Evolutionary conservation across 768 basidiomycete species (phyloP), one percentile per base, ranked within the genome.

Genomic region (Rhizopogon vulgaris): DNA sequence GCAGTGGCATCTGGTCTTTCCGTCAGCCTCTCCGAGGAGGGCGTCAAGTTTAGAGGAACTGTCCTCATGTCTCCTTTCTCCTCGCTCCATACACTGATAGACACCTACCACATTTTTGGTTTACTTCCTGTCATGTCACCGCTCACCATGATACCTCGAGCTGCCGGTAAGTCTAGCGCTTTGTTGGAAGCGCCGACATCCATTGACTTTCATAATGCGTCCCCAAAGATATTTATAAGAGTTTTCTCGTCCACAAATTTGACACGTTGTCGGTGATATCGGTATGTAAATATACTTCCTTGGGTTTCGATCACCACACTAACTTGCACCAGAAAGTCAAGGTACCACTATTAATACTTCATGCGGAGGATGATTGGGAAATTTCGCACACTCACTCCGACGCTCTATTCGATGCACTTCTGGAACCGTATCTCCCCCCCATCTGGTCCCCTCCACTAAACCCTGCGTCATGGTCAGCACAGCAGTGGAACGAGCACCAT

Each of bases 341-440:
- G 57, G 78, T 79, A 0, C 82, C 85, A 8, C 76, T 88, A 6
- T 71, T 92, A 36, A 76, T 94, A 56, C 82, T 78, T 0, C 91
- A 94, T 64, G 82, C 90, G 6, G 72, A 78, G 54, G 75, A 91
- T 63, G 91, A 94, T 67, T 73, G 70, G 58, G 84, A 88, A 22
- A 90, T 93, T 42, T 83, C 84, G 0, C 73, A 80, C 57, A 71
- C 76, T 0, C 90, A 94, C 63, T 84, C 90, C 0, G 71, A 75
- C 12, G 67, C 72, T 0, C 77, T 94, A 22, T 90, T 90, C 67
- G 73, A 86, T 27, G 71, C 78, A 0, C 78, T 91, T 52, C 63
- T 89, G 28, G 81, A 83, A 18, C 80, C 80, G 1, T 70, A 78
- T 50, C 73, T 91, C 7, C 86, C 87, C 2, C 61, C 72, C 2